Evolutionary conservation across 495 filamentous ascomycete genomes (phyloP), one percentile per base, ranked within the genome.

Genomic region (Lophiotrema nucula): DNA sequence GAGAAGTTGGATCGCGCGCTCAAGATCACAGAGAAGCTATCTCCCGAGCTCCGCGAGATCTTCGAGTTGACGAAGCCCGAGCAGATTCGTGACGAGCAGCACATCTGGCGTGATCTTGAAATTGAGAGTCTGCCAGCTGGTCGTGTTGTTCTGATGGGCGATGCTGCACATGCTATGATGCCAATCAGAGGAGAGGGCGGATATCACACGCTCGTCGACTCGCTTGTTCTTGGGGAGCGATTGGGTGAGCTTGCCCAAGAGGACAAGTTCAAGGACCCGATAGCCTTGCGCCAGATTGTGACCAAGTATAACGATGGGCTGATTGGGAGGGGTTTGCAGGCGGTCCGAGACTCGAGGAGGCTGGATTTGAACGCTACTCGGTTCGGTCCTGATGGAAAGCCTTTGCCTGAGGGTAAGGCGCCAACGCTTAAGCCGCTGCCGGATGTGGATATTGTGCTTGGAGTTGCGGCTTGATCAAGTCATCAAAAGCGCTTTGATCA

Each of bases 151-250:
- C 35, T 52, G 2, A 12, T 52, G 31, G 48, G 48, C 11, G 48
- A 52, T 25, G 48, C 48, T 1, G 48, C 48, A 4, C 48, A 52
- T 18, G 48, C 48, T 2, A 52, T 52, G 48, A 52, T 21, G 48
- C 48, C 48, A 26, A 18, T 21, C 22, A 31, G 48, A 3, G 48
- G 48, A 3, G 48, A 52, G 35, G 48, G 48, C 35, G 48, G 13
- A 1, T 52, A 18, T 19, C 48, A 52, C 18, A 21, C 48, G 22
- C 22, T 52, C 23, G 21, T 52, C 22, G 48, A 52, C 19, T 18
- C 45, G 2, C 19, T 47, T 22, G 25, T 5, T 23, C n/a, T 47
- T 4, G 4, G 18, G 6, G 31, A 18, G 22, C 18, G 23, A 27
- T 23, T 47, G 22, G 45, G 4, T 16, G 18, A 28, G 6, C 45